Evolutionary conservation across 768 basidiomycete species (phyloP).

Genomic region (Pleurotus pulmonarius): DNA sequence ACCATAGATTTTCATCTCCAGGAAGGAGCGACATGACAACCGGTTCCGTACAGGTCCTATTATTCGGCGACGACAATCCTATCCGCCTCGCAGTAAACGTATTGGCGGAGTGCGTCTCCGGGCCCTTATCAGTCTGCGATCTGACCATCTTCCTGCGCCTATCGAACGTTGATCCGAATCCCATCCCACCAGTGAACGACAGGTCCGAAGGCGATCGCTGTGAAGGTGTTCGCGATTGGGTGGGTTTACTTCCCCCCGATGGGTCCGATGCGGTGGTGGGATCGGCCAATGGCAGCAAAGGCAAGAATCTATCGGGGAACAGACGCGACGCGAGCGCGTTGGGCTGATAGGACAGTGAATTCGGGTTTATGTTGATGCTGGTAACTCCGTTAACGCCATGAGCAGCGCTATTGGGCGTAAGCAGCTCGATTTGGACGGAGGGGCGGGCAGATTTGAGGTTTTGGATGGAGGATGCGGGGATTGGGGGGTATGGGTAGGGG

Average conservation of each 20-base stretch:
- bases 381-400: neutral
- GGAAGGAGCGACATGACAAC: constrained; percentile 2
- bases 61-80: no score
- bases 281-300: no score
- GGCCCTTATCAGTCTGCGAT: neutral
- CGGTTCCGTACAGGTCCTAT: neutral
- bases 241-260: neutral
- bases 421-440: neutral
- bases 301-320: no score
- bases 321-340: neutral
- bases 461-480: neutral
- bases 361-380: neutral
- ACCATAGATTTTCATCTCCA: constrained; percentile 4
- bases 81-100: no score
- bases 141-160: neutral
- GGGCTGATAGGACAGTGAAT: neutral
- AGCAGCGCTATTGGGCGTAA: neutral
- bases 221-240: neutral
- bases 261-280: no score
- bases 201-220: neutral
- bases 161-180: constrained; percentile 5
- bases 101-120: no score
- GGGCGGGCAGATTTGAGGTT: neutral
- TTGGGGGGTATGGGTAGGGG: neutral
- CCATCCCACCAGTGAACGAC: neutral